phyloP scores from a whole-genome alignment of 495 filamentous ascomycete genomes.

The Talaromyces trachyspermus region DNA sequence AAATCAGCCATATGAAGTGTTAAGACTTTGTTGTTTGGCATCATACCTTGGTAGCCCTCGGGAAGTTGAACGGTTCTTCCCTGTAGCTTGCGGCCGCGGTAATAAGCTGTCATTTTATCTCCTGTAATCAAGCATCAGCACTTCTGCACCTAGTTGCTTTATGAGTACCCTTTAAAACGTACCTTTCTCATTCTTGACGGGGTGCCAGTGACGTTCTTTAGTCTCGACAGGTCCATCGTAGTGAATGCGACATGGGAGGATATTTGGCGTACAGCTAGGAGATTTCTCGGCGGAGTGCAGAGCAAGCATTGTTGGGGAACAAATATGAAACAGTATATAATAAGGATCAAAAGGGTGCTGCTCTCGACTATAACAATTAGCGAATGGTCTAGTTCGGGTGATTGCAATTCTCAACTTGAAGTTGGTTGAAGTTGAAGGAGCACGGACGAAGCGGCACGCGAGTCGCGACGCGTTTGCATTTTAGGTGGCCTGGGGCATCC shows the following conservation, averaged over 20 bases:
- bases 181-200: slow-evolving; percentile 40
- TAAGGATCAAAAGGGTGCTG: not conserved
- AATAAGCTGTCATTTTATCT: slow-evolving; percentile 55
- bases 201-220: slow-evolving; percentile 64
- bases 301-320: slow-evolving; percentile 35
- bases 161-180: slow-evolving; percentile 1
- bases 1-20: not conserved
- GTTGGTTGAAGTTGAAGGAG: too few relatives aligned
- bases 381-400: too few relatives aligned
- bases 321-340: too few relatives aligned
- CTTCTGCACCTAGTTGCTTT: not conserved
- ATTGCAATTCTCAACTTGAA: too few relatives aligned
- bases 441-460: too few relatives aligned
- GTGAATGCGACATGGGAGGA: slow-evolving; percentile 79
- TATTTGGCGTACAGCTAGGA: slow-evolving; percentile 53
- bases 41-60: slow-evolving; percentile 62
- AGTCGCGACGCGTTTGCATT: slow-evolving; percentile 28
- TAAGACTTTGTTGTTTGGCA: not conserved
- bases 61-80: slow-evolving; percentile 64
- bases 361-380: not conserved
- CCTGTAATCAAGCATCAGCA: slow-evolving; percentile 18
- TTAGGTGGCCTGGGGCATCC: not conserved
- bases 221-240: slow-evolving; percentile 66
- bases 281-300: slow-evolving; percentile 25
- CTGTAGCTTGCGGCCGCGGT: slow-evolving; percentile 75